These are phyloP conservation scores for Alternaria gaisen DNA, from an alignment of 2,329 filamentous ascomycete genomes.

Conservation along the genomic window DNA sequence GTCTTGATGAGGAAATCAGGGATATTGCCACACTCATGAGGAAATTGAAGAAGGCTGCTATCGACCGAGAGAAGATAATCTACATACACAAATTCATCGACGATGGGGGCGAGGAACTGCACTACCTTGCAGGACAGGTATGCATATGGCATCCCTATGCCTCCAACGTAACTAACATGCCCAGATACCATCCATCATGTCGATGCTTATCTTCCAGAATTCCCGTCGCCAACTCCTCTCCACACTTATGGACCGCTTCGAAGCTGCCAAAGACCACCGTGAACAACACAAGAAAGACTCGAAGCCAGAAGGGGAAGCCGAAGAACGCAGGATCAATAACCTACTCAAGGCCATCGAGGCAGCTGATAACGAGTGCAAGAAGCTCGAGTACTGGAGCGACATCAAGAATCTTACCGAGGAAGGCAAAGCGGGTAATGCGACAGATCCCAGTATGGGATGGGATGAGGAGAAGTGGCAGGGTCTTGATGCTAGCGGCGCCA, in stretches of 20 bases:
- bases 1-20: slow-evolving; percentile 63
- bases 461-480: slow-evolving; percentile 51
- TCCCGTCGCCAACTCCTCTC: slow-evolving; percentile 80
- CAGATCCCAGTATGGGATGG: slow-evolving; percentile 47
- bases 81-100: slow-evolving; percentile 83
- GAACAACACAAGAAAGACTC: slow-evolving; percentile 55
- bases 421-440: slow-evolving; percentile 46
- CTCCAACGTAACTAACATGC: slow-evolving; percentile 21
- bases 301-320: slow-evolving; percentile 57
- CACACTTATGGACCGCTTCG: slow-evolving; percentile 67
- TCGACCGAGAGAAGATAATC: slow-evolving; percentile 92
- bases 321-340: slow-evolving; percentile 67
- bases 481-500: slow-evolving; percentile 48
- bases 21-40: slow-evolving; percentile 75
- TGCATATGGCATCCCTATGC: slow-evolving; percentile 7
- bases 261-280: slow-evolving; percentile 62
- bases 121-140: slow-evolving; percentile 72
- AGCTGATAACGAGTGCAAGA: slow-evolving; percentile 81
- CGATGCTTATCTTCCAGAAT: slow-evolving; percentile 85
- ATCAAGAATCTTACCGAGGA: slow-evolving; percentile 55
- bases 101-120: slow-evolving; percentile 74
- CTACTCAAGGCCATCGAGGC: slow-evolving; percentile 78
- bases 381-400: slow-evolving; percentile 88
- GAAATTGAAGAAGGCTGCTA: slow-evolving; percentile 72
- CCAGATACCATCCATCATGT: slow-evolving; percentile 57